phyloP scores from a whole-genome alignment of 805 yeast species.

The Metschnikowia noctiluminum region DNA sequence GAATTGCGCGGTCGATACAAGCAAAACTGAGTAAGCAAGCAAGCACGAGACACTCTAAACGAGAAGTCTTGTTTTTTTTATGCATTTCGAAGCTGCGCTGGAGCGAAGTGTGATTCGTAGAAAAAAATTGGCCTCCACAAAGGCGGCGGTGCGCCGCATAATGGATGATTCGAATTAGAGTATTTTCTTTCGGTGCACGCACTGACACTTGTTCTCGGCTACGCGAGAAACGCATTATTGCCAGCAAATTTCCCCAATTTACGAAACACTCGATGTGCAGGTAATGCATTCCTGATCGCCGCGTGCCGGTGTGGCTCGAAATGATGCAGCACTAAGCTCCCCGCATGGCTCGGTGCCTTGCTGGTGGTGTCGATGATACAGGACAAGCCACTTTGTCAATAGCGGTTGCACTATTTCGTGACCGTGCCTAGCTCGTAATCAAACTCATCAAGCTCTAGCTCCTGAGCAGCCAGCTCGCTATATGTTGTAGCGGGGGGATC shows the following conservation, averaged over 20 bases:
- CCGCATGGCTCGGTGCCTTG: neutral
- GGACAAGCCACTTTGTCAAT: neutral
- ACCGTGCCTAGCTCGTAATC: slow-evolving; percentile 18
- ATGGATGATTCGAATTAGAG: neutral
- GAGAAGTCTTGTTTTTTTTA: too few species aligned
- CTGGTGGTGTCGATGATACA: neutral
- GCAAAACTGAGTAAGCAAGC: neutral
- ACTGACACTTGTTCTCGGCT: neutral
- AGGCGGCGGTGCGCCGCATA: too few species aligned
- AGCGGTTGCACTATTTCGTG: slow-evolving; percentile 1
- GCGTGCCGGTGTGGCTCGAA: slow-evolving; percentile 1
- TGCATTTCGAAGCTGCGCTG: too few species aligned
- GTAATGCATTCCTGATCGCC: neutral
- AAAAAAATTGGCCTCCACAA: too few species aligned
- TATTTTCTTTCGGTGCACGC: neutral
- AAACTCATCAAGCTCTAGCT: slow-evolving; percentile 25
- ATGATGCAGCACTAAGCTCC: neutral
- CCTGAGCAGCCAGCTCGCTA: slow-evolving; percentile 8
- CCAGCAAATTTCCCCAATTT: neutral
- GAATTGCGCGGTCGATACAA: neutral
- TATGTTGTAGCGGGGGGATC: slow-evolving; percentile 17
- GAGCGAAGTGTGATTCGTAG: too few species aligned
- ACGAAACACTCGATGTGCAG: neutral
- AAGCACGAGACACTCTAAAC: neutral
- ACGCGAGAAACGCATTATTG: neutral